Evolutionary conservation across 2,329 filamentous ascomycete genomes (phyloP).

Genomic region (Nannizzia gypsea): DNA sequence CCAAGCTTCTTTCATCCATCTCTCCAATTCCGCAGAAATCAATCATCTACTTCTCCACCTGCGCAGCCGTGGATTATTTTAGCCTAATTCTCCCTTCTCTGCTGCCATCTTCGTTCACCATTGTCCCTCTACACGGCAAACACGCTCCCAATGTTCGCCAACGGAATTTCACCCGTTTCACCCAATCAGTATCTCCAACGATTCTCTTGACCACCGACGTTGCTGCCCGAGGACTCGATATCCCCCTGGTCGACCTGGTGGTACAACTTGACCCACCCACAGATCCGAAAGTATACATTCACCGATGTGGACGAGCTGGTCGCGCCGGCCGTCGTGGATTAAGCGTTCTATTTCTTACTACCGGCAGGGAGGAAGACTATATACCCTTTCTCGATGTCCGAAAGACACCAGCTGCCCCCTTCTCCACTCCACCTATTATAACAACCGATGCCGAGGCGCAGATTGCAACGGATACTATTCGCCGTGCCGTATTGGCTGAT

Average conservation of each 20-base stretch:
- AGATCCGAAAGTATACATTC: slow-evolving; percentile 73
- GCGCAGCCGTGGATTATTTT: slow-evolving; percentile 90
- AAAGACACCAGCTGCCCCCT: slow-evolving; percentile 64
- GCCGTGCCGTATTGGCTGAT: slow-evolving; percentile 45
- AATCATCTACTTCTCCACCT: slow-evolving; percentile 88
- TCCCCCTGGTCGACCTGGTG: slow-evolving; percentile 82
- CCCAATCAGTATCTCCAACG: slow-evolving; percentile 60
- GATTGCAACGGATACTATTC: slow-evolving; percentile 47
- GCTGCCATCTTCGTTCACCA: slow-evolving; percentile 53
- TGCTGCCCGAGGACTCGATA: slow-evolving; percentile 79
- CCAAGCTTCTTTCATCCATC: slow-evolving; percentile 56
- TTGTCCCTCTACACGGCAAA: slow-evolving; percentile 84
- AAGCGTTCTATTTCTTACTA: slow-evolving; percentile 73
- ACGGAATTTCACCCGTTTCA: slow-evolving; percentile 74
- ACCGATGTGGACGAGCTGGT: slow-evolving; percentile 53
- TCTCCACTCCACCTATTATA: slow-evolving; percentile 46
- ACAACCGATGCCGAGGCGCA: slow-evolving; percentile 52
- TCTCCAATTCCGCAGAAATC: slow-evolving; percentile 67
- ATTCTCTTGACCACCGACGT: slow-evolving; percentile 88
- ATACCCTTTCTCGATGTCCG: slow-evolving; percentile 74
- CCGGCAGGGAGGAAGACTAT: slow-evolving; percentile 81
- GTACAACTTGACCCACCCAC: slow-evolving; percentile 76
- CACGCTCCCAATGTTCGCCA: slow-evolving; percentile 76
- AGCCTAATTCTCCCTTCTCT: slow-evolving; percentile 64
- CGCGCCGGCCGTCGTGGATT: slow-evolving; percentile 60